Evolutionary conservation across 1,284 basidiomycete genomes (phyloP), one percentile per base, ranked within the genome.

Genomic region (Rhodotorula sp.): DNA sequence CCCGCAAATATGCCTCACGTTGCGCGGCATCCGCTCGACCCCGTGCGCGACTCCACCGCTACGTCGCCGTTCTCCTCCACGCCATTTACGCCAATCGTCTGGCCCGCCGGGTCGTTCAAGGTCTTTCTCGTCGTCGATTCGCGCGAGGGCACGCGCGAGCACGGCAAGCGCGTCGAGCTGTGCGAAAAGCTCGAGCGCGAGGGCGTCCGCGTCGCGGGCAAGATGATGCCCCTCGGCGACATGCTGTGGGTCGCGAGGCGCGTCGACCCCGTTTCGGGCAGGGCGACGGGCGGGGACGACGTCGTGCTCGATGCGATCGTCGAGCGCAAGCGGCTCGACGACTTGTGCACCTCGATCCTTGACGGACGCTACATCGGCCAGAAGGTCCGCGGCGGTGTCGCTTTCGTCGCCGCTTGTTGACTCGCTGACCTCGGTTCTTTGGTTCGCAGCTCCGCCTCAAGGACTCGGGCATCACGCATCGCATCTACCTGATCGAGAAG

Each of bases 401-500:
- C 53, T n/a, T 42, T 21, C 62, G 55, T 27, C 13, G 8, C 13
- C n/a, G 17, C 23, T 61, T 21, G 56, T 60, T n/a, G 10, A 17
- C 25, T n/a, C 9, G 21, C 49, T 64, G 46, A 55, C 34, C 34
- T 4, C 2, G 61, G 16, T 4, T 46, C 19, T 46, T 64, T 23
- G 16, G 50, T 56, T 27, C 27, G 4, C 75, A 85, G 85, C 83
- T 84, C 66, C 85, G 85, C 0, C 76, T 86, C 48, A 80, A 71
- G 57, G 58, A 84, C 42, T 85, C 85, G 0, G 84, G 83, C 23
- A 81, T 87, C 41, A 78, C 80, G 41, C 79, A 85, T 63, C 81
- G 86, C 55, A 84, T 85, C 69, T 87, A 87, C 77, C 80, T 87
- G 45, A 83, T 87, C 61, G 86, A 87, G 76, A 84, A 85, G 66